Conservation (phyloP, 208 protist genomes). For the Wallacemonas sp. region DNA sequence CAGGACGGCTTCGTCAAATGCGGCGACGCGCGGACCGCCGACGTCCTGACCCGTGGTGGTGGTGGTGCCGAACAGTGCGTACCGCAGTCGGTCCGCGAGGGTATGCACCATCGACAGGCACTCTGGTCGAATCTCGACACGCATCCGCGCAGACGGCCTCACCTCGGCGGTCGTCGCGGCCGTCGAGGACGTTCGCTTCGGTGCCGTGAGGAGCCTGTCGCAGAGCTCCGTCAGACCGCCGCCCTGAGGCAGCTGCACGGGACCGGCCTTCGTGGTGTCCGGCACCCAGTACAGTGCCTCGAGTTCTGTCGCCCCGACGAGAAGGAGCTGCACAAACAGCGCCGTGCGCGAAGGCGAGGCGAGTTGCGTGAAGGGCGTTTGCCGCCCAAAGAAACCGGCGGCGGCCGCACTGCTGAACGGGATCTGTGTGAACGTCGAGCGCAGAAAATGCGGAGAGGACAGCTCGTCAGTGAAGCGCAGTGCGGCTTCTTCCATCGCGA, state of each 20-base stretch:
- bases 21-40: not conserved
- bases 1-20: slow-evolving; percentile 21
- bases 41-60: not conserved
- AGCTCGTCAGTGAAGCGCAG: slow-evolving; percentile 8
- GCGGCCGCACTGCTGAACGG: slow-evolving; percentile 45
- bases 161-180: not conserved
- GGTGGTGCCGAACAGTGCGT: slow-evolving; percentile 2
- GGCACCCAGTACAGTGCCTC: slow-evolving; percentile 29
- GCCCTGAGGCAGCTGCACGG: too few species aligned
- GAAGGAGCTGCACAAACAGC: slow-evolving; percentile 63
- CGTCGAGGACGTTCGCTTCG: not conserved
- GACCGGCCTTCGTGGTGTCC: not conserved
- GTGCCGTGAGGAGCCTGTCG: not conserved
- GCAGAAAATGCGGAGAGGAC: slow-evolving; percentile 1
- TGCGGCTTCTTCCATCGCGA: not conserved
- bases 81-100: not conserved
- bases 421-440: slow-evolving; percentile 27
- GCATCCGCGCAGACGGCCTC: not conserved
- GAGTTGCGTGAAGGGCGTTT: slow-evolving; percentile 69
- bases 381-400: slow-evolving; percentile 65
- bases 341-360: slow-evolving; percentile 44
- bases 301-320: slow-evolving; percentile 66
- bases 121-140: not conserved
- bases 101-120: not conserved
- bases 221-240: not conserved